Evolutionary conservation across 1,284 basidiomycete genomes (phyloP), one percentile per base, ranked within the genome.

Genomic region (Veloboletus limbatus): DNA sequence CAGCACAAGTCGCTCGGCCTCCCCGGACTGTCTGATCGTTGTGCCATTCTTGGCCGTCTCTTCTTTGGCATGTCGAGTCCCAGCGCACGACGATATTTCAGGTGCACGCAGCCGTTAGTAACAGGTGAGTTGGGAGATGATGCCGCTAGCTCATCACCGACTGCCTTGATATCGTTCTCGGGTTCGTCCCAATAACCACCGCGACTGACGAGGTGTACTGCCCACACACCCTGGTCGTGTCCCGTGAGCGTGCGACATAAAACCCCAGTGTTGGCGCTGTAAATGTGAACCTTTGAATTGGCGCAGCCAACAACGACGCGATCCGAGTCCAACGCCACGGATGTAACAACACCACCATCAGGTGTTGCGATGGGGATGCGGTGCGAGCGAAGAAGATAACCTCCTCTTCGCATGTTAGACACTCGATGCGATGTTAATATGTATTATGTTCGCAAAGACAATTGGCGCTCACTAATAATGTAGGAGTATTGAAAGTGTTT

Each of bases 281-380:
- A 97, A 20, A 97, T 78, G 62, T 94, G 90, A 36, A 98, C 89
- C 54, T 85, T 84, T 55, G 81, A 80, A 65, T 90, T 96, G 11
- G 92, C 90, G 63, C 97, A 87, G 1, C 92, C 95, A 20, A 95
- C 87, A 32, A 96, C 85, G 57, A 98, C 82, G 79, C 86, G 92
- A 43, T 90, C 81, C 20, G 77, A 70, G 67, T 97, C 90, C 49
- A 97, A 77, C 1, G 92, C 90, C 18, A 97, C 75, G 3, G 88
- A 92, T 0, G 96, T 96, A 30, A 96, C 87, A 9, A 92, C 87
- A 8, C 83, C 85, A 36, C 77, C 77, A 55, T 91, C 80, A 30
- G 82, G 66, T 51, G 71, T 62, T 43, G 69, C 53, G 44, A 74
- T 64, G 9, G 79, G 77, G 38, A 85, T 78, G 40, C 85, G 81